phyloP scores from a whole-genome alignment of 768 basidiomycete species.

The Boletus pseudopeckii region DNA sequence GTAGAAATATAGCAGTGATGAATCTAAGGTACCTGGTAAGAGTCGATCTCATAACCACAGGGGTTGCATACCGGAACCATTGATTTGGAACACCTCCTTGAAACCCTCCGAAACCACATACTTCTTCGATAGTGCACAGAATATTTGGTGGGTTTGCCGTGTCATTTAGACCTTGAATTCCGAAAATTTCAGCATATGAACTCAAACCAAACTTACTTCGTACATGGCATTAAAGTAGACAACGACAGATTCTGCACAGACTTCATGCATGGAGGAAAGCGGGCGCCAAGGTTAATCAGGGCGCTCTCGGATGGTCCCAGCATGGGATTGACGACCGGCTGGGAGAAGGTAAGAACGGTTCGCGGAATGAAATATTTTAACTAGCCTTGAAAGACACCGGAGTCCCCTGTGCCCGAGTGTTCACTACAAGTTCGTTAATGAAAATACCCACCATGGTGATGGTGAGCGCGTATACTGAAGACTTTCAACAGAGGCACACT shows the following conservation, averaged over 20 bases:
- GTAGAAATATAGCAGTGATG: constrained; percentile 85
- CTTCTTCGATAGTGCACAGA: constrained; percentile 70
- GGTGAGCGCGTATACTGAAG: constrained; percentile 60
- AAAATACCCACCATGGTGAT: constrained; percentile 68
- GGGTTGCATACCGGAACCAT: constrained; percentile 44
- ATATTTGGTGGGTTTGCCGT: constrained; percentile 72
- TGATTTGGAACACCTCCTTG: constrained; percentile 46
- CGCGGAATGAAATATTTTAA: neutral
- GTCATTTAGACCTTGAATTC: constrained; percentile 66
- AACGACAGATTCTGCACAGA: constrained; percentile 52
- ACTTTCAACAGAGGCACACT: constrained; percentile 1
- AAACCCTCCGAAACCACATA: constrained; percentile 88
- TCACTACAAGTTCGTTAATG: constrained; percentile 82
- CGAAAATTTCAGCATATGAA: constrained; percentile 3
- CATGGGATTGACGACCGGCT: constrained; percentile 87
- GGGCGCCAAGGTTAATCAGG: constrained; percentile 83
- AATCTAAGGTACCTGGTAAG: constrained; percentile 47
- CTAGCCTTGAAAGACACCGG: constrained; percentile 81
- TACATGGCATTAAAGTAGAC: constrained; percentile 58
- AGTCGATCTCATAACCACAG: constrained; percentile 46
- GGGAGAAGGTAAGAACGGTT: constrained; percentile 9
- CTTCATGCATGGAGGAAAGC: constrained; percentile 94
- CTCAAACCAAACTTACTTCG: constrained; percentile 21
- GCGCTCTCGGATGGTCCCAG: constrained; percentile 84
- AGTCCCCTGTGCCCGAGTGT: constrained; percentile 71